These are phyloP conservation scores for Linum trigynum DNA, from an alignment of 345 rosid species.

Conservation along the genomic window DNA sequence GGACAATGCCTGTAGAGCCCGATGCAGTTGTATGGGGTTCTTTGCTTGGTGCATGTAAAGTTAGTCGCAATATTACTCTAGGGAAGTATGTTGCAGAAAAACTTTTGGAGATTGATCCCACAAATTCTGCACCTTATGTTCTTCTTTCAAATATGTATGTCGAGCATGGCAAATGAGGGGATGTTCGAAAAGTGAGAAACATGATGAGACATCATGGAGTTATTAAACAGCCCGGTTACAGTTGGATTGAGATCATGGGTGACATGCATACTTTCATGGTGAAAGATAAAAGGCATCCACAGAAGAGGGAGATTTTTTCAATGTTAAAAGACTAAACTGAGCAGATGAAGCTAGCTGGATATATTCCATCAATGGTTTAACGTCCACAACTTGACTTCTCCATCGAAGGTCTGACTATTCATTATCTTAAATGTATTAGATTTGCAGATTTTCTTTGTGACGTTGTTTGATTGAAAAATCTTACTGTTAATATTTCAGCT, in stretches of 20 bases:
- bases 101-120: slow-evolving; percentile 58
- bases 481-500: too few species aligned
- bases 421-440: too few species aligned
- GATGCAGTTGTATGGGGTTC: slow-evolving; percentile 90
- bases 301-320: slow-evolving; percentile 33
- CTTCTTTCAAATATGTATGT: slow-evolving; percentile 88
- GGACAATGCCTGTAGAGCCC: slow-evolving; percentile 65
- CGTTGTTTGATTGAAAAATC: too few species aligned
- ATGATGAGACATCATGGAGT: slow-evolving; percentile 59
- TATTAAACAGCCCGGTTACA: slow-evolving; percentile 74
- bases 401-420: too few species aligned
- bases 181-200: slow-evolving; percentile 45
- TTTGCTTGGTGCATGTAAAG: slow-evolving; percentile 82
- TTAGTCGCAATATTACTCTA: slow-evolving; percentile 45
- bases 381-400: too few species aligned
- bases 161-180: slow-evolving; percentile 60
- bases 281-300: slow-evolving; percentile 59
- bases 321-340: slow-evolving; percentile 32
- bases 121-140: slow-evolving; percentile 73
- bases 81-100: slow-evolving; percentile 58
- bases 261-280: slow-evolving; percentile 56
- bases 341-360: slow-evolving; percentile 55
- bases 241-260: slow-evolving; percentile 68
- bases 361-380: slow-evolving; percentile 15
- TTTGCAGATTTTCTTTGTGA: too few species aligned